Evolutionary conservation across 495 filamentous ascomycete species (phyloP).

Genomic region (Penicillium paradoxum): DNA sequence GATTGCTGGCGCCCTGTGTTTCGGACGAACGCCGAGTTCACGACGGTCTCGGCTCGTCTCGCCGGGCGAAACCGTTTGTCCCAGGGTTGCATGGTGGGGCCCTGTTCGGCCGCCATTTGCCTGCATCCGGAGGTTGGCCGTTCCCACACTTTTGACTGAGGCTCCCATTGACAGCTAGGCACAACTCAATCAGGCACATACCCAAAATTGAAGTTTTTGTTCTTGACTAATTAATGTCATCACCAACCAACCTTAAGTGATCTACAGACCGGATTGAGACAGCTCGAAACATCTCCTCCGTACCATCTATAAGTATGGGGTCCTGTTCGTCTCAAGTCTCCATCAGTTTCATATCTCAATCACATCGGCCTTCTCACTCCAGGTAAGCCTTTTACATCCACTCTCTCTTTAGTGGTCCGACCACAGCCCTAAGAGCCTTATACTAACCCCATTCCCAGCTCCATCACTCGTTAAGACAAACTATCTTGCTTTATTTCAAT

Average conservation of each 20-base stretch:
- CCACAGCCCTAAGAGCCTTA: neutral
- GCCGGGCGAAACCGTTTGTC: neutral
- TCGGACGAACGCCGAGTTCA: neutral
- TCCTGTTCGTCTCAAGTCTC: neutral
- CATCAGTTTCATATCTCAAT: slow-evolving; percentile 1
- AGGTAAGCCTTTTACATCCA: slow-evolving; percentile 5
- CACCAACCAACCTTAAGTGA: slow-evolving; percentile 10
- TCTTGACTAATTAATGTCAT: slow-evolving; percentile 14
- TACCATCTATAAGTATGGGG: slow-evolving; percentile 27
- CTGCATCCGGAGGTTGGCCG: slow-evolving; percentile 24
- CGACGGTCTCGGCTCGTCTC: neutral
- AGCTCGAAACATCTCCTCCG: neutral
- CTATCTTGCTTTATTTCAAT: slow-evolving; percentile 14
- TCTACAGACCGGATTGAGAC: slow-evolving; percentile 22
- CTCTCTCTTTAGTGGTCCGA: neutral
- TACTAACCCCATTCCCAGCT: neutral
- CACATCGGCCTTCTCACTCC: slow-evolving; percentile 6
- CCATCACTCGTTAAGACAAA: slow-evolving; percentile 24
- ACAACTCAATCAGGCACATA: neutral
- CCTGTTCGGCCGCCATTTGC: slow-evolving; percentile 7
- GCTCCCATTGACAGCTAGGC: slow-evolving; percentile 9
- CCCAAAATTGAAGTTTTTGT: slow-evolving; percentile 2
- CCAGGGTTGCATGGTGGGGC: slow-evolving; percentile 4
- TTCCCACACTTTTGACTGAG: slow-evolving; percentile 6
- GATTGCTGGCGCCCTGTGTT: neutral